Evolutionary conservation across 805 yeast genomes (phyloP), one percentile per base, ranked within the genome.

Genomic region (Maudiozyma bulderi): DNA sequence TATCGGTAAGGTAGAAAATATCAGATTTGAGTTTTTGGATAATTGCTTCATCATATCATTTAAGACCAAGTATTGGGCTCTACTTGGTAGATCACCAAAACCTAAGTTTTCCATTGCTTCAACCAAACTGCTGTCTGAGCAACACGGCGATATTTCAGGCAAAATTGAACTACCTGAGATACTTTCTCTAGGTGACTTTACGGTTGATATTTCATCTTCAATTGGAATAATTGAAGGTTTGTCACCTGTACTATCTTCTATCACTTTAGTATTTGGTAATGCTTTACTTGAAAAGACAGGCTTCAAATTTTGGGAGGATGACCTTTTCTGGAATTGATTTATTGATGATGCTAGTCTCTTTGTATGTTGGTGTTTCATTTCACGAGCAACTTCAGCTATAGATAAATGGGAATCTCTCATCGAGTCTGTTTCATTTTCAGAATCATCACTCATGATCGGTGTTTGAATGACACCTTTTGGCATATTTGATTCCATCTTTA

Each of bases 1-100:
- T 0, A 93, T 82, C 0, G 99, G 98, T 34, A 91, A 69, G 0
- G 98, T 93, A 0, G 96, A 82, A 60, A 91, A 86, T 3, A 91
- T 78, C 8, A 93, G 80, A 2, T 81, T 87, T 0, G 95, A 80
- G 6, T 47, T 44, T 6, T 70, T 67, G 0, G 96, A 87, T 29
- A 77, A 65, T 26, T 70, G 70, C 43, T 68, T 68, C 96, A 91
- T 90, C 52, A 91, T 70, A 55, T 88, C 95, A 64, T 91, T 91
- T 55, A 93, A 70, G 45, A 93, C 84, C 46, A 91, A 64, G 62
- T 90, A 95, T 64, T 91, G 99, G 0, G 95, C 93, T 55, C 80
- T 79, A 8, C 95, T 93, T 0, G 97, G 95, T n/a, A 91, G 66
- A 52, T 86, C 93, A 62, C 88, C 85, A 67, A 90, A 90, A 1